Conservation (phyloP, 345 rosid genomes). For the Lepidium aucheri region DNA sequence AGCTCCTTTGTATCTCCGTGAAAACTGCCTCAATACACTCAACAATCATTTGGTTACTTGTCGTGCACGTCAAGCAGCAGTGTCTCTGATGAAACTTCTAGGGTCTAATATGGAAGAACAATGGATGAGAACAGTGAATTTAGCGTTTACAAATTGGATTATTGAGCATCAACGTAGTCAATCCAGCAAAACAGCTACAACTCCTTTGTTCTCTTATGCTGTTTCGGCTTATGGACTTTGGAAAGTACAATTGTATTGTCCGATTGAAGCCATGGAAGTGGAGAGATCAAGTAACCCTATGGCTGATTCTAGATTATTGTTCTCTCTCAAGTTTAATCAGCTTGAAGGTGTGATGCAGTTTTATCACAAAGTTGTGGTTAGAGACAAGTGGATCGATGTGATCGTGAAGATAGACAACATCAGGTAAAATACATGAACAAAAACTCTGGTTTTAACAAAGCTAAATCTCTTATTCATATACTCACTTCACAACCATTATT, state of each 20-base stretch:
- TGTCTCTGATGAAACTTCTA: slow-evolving; percentile 46
- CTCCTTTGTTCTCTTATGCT: slow-evolving; percentile 61
- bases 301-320: slow-evolving; percentile 47
- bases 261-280: slow-evolving; percentile 70
- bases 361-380: slow-evolving; percentile 42
- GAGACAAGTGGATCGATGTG: slow-evolving; percentile 54
- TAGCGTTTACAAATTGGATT: slow-evolving; percentile 76
- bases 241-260: slow-evolving; percentile 84
- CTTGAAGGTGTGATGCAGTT: slow-evolving; percentile 85
- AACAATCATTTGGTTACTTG: slow-evolving; percentile 39
- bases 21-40: slow-evolving; percentile 39
- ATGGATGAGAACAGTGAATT: slow-evolving; percentile 78
- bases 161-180: slow-evolving; percentile 29
- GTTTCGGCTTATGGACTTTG: slow-evolving; percentile 55
- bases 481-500: not conserved
- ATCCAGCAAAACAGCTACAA: slow-evolving; percentile 16
- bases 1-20: slow-evolving; percentile 61
- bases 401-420: slow-evolving; percentile 62
- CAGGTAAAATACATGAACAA: slow-evolving; percentile 17
- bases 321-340: slow-evolving; percentile 77
- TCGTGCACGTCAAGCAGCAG: slow-evolving; percentile 33
- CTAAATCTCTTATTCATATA: not conserved
- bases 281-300: slow-evolving; percentile 42
- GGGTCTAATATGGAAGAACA: slow-evolving; percentile 81
- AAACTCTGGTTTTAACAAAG: not conserved